Evolutionary conservation across 1,284 basidiomycete species (phyloP).

Genomic region (Leccinum subspadiceum): DNA sequence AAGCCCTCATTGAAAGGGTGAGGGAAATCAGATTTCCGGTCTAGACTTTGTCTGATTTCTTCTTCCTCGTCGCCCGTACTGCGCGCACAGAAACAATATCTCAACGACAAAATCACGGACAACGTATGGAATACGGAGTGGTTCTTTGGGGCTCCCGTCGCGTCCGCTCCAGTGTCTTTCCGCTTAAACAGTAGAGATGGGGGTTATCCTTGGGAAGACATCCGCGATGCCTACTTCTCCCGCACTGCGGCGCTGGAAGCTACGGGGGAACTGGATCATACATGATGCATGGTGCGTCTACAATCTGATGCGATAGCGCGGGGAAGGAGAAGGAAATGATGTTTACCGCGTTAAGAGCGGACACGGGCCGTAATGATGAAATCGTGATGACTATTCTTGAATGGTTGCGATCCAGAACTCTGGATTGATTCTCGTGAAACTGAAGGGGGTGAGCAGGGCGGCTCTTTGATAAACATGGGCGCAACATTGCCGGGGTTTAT

Average conservation of each 20-base stretch:
- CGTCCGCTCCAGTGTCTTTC: neutral
- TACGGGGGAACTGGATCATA: neutral
- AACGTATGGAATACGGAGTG: neutral
- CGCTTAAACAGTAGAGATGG: neutral
- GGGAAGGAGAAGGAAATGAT: neutral
- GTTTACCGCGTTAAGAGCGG: neutral
- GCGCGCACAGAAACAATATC: neutral
- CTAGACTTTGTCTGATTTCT: neutral
- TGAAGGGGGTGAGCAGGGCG: neutral
- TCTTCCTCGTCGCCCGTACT: neutral
- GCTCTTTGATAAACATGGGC: neutral
- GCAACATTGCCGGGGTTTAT: neutral
- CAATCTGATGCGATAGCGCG: neutral
- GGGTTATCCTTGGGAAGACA: neutral
- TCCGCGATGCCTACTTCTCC: neutral
- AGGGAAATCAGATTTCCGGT: neutral
- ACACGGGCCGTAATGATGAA: neutral
- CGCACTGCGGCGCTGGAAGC: too few species aligned
- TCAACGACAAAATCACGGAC: neutral
- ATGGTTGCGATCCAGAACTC: neutral
- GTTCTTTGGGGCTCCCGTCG: neutral
- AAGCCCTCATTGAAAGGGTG: neutral
- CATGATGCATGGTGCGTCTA: neutral
- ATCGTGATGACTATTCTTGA: neutral
- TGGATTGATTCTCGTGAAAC: neutral